phyloP scores from a whole-genome alignment of 169 alveolate species.

The Amoebophrya sp. region DNA sequence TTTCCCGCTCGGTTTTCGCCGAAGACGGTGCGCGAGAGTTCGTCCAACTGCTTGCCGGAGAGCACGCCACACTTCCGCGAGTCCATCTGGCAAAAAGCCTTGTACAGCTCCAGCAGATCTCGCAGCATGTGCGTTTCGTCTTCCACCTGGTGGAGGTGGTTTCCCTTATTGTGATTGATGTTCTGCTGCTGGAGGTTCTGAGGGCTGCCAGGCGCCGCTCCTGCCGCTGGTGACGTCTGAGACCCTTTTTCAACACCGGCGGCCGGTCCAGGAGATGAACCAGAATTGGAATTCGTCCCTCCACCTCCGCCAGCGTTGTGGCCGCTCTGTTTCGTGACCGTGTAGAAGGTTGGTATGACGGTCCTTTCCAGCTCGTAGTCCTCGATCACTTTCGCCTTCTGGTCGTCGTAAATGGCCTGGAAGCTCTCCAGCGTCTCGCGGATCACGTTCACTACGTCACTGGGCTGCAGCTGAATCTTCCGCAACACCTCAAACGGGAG shows the following conservation, averaged over 20 bases:
- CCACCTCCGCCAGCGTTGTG: too few species aligned
- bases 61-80: neutral
- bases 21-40: neutral
- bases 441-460: neutral
- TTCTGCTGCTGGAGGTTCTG: too few species aligned
- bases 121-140: neutral
- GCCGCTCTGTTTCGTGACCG: too few species aligned
- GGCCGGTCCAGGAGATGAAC: too few species aligned
- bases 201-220: too few species aligned
- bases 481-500: neutral
- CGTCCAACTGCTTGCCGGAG: neutral
- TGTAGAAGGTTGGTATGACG: neutral
- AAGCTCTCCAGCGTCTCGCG: neutral
- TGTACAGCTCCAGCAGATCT: neutral
- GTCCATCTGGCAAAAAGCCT: neutral
- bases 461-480: neutral
- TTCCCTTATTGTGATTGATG: too few species aligned
- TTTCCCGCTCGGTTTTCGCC: neutral
- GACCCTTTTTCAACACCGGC: too few species aligned
- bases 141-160: neutral
- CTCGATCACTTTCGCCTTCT: neutral
- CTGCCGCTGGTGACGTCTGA: too few species aligned
- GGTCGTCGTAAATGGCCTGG: neutral
- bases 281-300: too few species aligned
- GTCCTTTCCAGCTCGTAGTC: neutral